phyloP scores from a whole-genome alignment of 129 eudicot genomes.

The Helichrysum umbraculigerum region DNA sequence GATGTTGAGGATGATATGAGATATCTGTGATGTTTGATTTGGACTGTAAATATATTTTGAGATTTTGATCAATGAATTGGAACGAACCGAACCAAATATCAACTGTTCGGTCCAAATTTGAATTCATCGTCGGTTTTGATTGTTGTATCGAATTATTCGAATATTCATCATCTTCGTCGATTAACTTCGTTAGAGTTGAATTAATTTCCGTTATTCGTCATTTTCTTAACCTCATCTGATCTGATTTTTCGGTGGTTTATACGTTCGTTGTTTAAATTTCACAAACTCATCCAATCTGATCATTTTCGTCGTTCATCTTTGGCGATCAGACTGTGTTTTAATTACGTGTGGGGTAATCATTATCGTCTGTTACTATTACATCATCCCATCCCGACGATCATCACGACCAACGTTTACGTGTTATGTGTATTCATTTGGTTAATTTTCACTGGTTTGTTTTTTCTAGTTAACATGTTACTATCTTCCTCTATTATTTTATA shows the following conservation, averaged over 20 bases:
- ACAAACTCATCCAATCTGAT: not conserved
- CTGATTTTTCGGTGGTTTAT: not conserved
- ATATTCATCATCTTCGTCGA: not conserved
- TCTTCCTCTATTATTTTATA: too few relatives aligned
- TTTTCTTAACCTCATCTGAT: not conserved
- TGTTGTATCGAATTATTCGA: not conserved
- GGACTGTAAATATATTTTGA: constrained; percentile 30
- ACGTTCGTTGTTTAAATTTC: not conserved
- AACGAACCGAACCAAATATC: not conserved
- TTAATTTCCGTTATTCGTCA: not conserved
- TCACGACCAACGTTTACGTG: too few relatives aligned
- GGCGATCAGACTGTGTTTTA: constrained; percentile 7
- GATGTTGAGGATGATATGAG: constrained; percentile 14
- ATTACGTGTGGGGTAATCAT: constrained; percentile 10
- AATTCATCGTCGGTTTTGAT: constrained; percentile 20
- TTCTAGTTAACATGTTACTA: too few relatives aligned
- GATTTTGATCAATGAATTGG: constrained; percentile 30
- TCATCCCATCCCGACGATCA: too few relatives aligned
- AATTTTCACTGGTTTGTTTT: too few relatives aligned
- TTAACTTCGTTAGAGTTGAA: not conserved
- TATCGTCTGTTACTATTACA: constrained; percentile 20
- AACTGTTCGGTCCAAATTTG: constrained; percentile 20
- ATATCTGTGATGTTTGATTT: constrained; percentile 21
- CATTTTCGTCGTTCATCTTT: constrained; percentile 13
- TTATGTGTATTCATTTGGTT: too few relatives aligned